Conservation (phyloP, 2,329 filamentous ascomycete genomes). For the Beauveria sp. region DNA sequence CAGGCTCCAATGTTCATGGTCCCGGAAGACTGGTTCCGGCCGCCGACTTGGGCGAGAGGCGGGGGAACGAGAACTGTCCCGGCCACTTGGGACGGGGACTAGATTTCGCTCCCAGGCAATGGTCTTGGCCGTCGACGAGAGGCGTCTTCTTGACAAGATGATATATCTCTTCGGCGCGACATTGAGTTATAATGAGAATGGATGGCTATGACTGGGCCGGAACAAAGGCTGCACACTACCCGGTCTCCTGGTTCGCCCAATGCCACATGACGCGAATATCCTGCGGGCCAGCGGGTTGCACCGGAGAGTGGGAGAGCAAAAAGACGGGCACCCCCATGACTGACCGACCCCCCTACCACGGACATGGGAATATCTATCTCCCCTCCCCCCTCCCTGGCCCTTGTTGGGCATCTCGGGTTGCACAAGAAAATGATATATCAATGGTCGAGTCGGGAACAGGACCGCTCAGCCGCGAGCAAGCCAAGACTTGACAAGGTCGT, state of each 20-base stretch:
- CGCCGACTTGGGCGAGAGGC: neutral
- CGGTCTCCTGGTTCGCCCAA: neutral
- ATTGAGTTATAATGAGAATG: neutral
- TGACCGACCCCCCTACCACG: neutral
- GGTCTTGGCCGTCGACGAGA: neutral
- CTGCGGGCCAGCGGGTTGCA: conserved; percentile 3
- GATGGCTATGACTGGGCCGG: neutral
- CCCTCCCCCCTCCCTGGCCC: no score
- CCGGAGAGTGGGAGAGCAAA: neutral
- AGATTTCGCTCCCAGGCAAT: neutral
- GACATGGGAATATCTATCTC: neutral
- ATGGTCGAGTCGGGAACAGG: no score
- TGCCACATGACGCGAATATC: conserved; percentile 1
- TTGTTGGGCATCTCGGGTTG: no score
- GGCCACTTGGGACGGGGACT: neutral
- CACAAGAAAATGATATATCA: no score
- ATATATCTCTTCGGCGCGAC: neutral
- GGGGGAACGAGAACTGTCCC: neutral
- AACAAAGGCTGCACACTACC: neutral
- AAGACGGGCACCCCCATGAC: neutral
- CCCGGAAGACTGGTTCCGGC: conserved; percentile 3
- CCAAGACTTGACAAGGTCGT: no score
- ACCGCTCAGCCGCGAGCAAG: no score
- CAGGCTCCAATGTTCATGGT: neutral
- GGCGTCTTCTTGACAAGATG: no score